Percentiles rank a stretch among this genome's conserved stretches.
Evolutionary conservation across 2,329 filamentous ascomycete genomes (phyloP).

Genomic region (Microdochium trichocladiopsis): DNA sequence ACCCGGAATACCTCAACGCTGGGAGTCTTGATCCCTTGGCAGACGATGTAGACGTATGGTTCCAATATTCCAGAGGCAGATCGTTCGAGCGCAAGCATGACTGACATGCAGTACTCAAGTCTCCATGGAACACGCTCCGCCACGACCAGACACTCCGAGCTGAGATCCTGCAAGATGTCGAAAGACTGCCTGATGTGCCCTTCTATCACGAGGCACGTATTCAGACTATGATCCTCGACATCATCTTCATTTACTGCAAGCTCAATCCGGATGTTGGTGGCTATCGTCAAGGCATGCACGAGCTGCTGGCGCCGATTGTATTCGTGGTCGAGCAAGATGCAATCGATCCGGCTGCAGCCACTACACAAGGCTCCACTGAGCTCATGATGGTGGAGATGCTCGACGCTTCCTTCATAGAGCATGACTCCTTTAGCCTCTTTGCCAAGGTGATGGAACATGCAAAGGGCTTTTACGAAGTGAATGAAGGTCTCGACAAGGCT

Average conservation of each 20-base stretch:
- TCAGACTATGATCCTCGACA: conserved; percentile 76
- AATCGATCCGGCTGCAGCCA: conserved; percentile 41
- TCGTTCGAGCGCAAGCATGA: background rate
- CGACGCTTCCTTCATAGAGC: conserved; percentile 70
- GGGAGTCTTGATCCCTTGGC: conserved; percentile 75
- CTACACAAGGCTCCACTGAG: conserved; percentile 31
- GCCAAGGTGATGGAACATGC: conserved; percentile 81
- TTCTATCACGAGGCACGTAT: conserved; percentile 79
- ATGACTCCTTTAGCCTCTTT: conserved; percentile 85
- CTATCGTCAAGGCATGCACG: conserved; percentile 99
- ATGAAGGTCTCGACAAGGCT: conserved; percentile 26
- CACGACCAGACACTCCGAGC: conserved; percentile 76
- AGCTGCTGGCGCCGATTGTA: conserved; percentile 82
- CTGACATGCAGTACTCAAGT: conserved; percentile 42
- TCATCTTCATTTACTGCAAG: conserved; percentile 93
- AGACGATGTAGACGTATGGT: conserved; percentile 59
- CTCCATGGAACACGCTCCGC: conserved; percentile 83
- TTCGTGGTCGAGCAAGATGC: conserved; percentile 81
- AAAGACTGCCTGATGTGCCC: conserved; percentile 82
- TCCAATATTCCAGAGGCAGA: no score
- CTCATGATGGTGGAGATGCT: conserved; percentile 57
- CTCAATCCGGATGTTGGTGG: conserved; percentile 77
- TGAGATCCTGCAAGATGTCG: conserved; percentile 92
- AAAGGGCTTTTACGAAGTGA: conserved; percentile 79
- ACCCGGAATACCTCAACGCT: conserved; percentile 70